These are phyloP conservation scores for Globisporangium middletonii DNA, from an alignment of 352 stramenopile species.

Conservation along the genomic window DNA sequence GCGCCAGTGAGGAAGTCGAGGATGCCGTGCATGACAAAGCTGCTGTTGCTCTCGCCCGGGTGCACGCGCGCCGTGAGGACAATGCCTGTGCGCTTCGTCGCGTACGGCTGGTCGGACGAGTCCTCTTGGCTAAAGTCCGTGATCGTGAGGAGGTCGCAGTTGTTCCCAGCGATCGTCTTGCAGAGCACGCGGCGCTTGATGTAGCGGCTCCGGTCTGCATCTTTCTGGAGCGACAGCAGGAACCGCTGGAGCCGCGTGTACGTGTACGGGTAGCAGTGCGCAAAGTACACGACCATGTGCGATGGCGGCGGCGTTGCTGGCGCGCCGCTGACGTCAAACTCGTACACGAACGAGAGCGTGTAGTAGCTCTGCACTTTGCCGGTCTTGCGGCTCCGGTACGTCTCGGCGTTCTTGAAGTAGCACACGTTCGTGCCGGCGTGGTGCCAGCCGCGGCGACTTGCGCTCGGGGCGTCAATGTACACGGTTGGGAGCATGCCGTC, in stretches of 20 bases:
- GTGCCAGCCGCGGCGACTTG: slow-evolving; percentile 44
- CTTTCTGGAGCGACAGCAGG: slow-evolving; percentile 46
- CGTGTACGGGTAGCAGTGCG: slow-evolving; percentile 83
- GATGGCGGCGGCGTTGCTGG: background rate
- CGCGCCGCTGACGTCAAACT: slow-evolving; percentile 19
- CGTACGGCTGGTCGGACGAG: slow-evolving; percentile 17
- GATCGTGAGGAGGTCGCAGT: slow-evolving; percentile 86
- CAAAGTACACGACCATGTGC: slow-evolving; percentile 54
- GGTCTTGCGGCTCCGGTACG: slow-evolving; percentile 48
- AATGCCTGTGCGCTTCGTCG: slow-evolving; percentile 39
- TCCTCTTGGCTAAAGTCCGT: slow-evolving; percentile 69
- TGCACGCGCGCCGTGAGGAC: slow-evolving; percentile 85
- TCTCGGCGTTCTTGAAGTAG: slow-evolving; percentile 79
- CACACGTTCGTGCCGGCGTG: slow-evolving; percentile 69
- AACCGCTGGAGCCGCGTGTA: slow-evolving; percentile 67
- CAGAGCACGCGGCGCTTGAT: slow-evolving; percentile 65
- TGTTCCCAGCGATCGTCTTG: slow-evolving; percentile 80
- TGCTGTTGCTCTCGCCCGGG: slow-evolving; percentile 86
- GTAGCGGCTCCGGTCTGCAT: slow-evolving; percentile 35
- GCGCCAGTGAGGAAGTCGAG: slow-evolving; percentile 79
- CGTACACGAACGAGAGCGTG: slow-evolving; percentile 77
- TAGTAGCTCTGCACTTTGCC: slow-evolving; percentile 51
- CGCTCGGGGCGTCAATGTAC: slow-evolving; percentile 31
- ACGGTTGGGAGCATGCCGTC: slow-evolving; percentile 82
- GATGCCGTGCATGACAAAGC: slow-evolving; percentile 88